Conservation (phyloP, 164 flowering plant species). For the Vitis amurensis region DNA sequence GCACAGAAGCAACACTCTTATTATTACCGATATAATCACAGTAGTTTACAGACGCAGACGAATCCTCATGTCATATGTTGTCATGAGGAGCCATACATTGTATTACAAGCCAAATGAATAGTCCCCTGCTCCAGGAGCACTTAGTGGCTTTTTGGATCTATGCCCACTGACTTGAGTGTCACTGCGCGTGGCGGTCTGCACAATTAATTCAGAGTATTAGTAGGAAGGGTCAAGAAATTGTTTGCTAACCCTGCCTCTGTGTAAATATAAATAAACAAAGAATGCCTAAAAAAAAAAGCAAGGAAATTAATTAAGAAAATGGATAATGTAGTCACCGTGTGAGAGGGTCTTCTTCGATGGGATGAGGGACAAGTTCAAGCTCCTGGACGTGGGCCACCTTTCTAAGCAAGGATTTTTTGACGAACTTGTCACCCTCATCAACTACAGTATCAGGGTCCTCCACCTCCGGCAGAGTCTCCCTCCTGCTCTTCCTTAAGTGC, state of each 20-base stretch:
- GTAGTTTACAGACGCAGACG: too few species aligned
- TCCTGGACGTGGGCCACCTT: conserved; percentile 77
- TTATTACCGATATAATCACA: too few species aligned
- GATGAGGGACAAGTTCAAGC: conserved; percentile 18
- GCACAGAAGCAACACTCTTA: too few species aligned
- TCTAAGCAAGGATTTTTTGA: conserved; percentile 57
- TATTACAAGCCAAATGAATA: too few species aligned
- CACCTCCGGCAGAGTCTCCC: conserved; percentile 74
- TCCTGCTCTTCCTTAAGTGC: conserved; percentile 46
- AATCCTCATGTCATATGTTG: neutral
- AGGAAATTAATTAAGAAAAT: neutral
- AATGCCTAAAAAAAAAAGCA: too few species aligned
- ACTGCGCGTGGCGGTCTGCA: conserved; percentile 4
- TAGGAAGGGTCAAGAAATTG: neutral
- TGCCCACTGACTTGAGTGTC: conserved; percentile 31
- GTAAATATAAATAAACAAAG: too few species aligned
- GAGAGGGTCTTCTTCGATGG: conserved; percentile 36
- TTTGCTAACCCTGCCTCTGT: too few species aligned
- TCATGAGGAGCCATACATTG: too few species aligned
- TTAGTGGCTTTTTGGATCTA: conserved; percentile 14
- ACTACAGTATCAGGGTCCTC: conserved; percentile 52
- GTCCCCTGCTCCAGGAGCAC: neutral
- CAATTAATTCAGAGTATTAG: neutral
- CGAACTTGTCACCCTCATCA: conserved; percentile 43
- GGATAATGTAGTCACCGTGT: neutral